Base-by-base conservation (phyloP, 2,329 filamentous ascomycete species). In the Paecilomyces dactylethromorphus region DNA sequence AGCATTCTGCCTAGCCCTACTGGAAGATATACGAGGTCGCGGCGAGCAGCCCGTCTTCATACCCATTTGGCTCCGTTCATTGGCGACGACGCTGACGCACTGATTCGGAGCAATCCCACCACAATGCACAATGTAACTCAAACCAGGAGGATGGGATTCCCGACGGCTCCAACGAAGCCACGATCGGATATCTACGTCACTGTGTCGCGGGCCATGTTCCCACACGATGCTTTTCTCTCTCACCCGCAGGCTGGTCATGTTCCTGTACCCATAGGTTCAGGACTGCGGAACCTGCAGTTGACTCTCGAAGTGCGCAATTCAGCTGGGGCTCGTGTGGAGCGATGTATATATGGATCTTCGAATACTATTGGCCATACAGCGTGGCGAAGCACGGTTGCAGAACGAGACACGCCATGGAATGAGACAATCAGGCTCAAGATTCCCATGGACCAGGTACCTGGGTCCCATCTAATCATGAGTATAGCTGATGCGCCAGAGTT, bases 161-260 rank as follows among this genome's bases (percentile, higher is more conserved):
- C 93, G 3, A 92, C 92, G 12, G 92, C 92, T 1, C 93, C 94
- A 0, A 92, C 89, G 0, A 92, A 91, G 70, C 82, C 89, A 15
- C 83, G 95, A 66, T 97, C 92, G 11, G 95, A 99, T 72, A 97
- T 99, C 55, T 99, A 99, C 71, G 75, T 99, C 52, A 97, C 92
- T 0, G 75, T 99, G 54, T 86, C 87, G 59, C 87, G 91, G 63
- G 90, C 91, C 0, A 81, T 87, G n/a, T 79, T 99, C 24, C 87
- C 88, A 18, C 86, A 87, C 59, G 82, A 85, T 63, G 83, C 84
- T 11, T 78, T 84, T 49, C 74, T 88, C 22, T 83, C 85, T 8
- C 87, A 89, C 68, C 85, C 86, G 0, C 91, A 96, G 67, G 87
- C 89, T 33, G 91, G 91, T n/a, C 90, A 89, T 62, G 87, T 93